These are phyloP conservation scores for Irpex sp. DNA, from an alignment of 1,284 basidiomycete species.

Conservation along the genomic window DNA sequence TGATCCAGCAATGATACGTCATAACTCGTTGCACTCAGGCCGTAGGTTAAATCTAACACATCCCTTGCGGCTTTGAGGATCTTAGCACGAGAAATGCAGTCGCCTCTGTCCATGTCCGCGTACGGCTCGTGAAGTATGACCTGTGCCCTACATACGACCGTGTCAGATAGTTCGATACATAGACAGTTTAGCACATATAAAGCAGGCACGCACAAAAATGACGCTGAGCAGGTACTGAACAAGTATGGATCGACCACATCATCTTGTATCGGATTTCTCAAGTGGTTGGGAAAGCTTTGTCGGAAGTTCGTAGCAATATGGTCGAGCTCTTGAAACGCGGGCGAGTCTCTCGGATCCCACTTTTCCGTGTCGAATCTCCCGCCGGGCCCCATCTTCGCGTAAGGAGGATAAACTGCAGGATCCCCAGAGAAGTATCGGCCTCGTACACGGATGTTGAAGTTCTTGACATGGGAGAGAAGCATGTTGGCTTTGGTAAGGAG, in stretches of 20 bases:
- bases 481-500: constrained; percentile 67
- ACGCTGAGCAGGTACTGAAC: constrained; percentile 57
- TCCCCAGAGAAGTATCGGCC: constrained; percentile 57
- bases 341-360: constrained; percentile 54
- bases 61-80: constrained; percentile 60
- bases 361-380: constrained; percentile 9
- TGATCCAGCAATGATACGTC: constrained; percentile 63
- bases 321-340: constrained; percentile 65
- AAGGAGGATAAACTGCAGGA: constrained; percentile 28
- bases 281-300: constrained; percentile 52
- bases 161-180: neutral
- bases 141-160: constrained; percentile 38
- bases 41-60: constrained; percentile 63
- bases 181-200: neutral
- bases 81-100: constrained; percentile 60
- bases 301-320: constrained; percentile 51
- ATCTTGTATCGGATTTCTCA: constrained; percentile 46
- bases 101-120: constrained; percentile 40
- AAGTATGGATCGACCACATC: constrained; percentile 62
- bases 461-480: constrained; percentile 63
- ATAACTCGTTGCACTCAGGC: constrained; percentile 63
- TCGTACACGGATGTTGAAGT: constrained; percentile 64
- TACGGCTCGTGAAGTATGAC: constrained; percentile 73
- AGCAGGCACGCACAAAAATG: constrained; percentile 53
- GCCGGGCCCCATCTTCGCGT: neutral